phyloP scores from a whole-genome alignment of 1,284 basidiomycete genomes.

The Melampsora americana region DNA sequence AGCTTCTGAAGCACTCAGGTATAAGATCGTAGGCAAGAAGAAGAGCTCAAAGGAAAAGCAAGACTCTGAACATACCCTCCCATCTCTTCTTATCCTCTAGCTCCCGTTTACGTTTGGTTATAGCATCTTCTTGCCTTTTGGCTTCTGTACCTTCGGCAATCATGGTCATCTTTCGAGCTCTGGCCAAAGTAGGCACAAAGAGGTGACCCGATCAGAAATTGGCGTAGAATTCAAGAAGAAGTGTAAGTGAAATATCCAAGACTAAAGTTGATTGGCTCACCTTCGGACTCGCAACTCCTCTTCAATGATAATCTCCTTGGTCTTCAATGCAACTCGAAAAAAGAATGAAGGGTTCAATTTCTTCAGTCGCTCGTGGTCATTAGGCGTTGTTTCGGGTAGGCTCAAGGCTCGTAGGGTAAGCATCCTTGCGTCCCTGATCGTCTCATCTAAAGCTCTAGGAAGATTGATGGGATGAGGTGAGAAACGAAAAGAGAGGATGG shows the following conservation, averaged over 20 bases:
- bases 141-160: conserved; percentile 41
- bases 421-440: conserved; percentile 31
- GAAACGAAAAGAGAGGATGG: neutral
- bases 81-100: conserved; percentile 40
- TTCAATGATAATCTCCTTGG: conserved; percentile 40
- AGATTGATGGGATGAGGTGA: neutral
- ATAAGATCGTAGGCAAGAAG: neutral
- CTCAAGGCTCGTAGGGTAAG: conserved; percentile 10
- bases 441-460: conserved; percentile 36
- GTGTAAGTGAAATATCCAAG: neutral
- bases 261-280: neutral
- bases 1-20: too few species aligned
- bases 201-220: neutral
- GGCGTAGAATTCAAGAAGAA: neutral
- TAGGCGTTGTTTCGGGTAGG: conserved; percentile 22
- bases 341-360: conserved; percentile 23
- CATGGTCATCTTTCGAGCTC: conserved; percentile 43
- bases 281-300: conserved; percentile 39
- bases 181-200: neutral
- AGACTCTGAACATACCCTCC: conserved; percentile 25
- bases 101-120: conserved; percentile 36
- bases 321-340: conserved; percentile 25
- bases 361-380: conserved; percentile 18
- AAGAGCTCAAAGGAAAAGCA: neutral
- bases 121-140: conserved; percentile 35